These are phyloP conservation scores for Pulchroboletus neoregius DNA, from an alignment of 1,284 basidiomycete genomes.

Conservation along the genomic window DNA sequence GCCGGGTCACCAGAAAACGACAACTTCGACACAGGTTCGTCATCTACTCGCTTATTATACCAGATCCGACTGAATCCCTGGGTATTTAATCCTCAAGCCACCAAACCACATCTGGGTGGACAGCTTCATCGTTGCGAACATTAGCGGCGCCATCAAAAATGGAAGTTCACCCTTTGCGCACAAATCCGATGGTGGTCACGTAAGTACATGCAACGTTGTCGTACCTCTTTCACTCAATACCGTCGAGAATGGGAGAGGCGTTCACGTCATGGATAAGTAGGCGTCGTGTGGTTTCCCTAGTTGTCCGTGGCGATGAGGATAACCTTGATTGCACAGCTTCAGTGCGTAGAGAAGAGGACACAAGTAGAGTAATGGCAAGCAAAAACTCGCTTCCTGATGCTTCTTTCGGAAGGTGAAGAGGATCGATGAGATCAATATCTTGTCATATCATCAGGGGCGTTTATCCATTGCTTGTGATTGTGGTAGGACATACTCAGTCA, in stretches of 20 bases:
- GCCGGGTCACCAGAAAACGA: background rate
- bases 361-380: background rate
- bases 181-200: slow-evolving; percentile 4
- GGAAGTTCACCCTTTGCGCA: slow-evolving; percentile 12
- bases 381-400: background rate
- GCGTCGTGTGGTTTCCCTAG: slow-evolving; percentile 21
- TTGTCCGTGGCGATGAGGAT: slow-evolving; percentile 12
- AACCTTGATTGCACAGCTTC: slow-evolving; percentile 7
- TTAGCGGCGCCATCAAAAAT: slow-evolving; percentile 15
- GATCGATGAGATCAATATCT: slow-evolving; percentile 1
- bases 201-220: slow-evolving; percentile 18
- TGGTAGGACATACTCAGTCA: slow-evolving; percentile 3
- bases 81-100: background rate
- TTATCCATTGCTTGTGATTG: background rate
- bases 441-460: background rate
- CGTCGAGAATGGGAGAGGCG: background rate
- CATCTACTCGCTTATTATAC: background rate
- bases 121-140: slow-evolving; percentile 3
- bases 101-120: slow-evolving; percentile 9
- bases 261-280: slow-evolving; percentile 30
- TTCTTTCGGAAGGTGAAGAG: background rate
- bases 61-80: slow-evolving; percentile 11
- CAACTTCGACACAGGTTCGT: background rate
- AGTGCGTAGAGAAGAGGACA: background rate
- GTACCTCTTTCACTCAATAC: slow-evolving; percentile 5